Base-by-base conservation (phyloP, 1,139 yeast species). In the Candida glucosophila region DNA sequence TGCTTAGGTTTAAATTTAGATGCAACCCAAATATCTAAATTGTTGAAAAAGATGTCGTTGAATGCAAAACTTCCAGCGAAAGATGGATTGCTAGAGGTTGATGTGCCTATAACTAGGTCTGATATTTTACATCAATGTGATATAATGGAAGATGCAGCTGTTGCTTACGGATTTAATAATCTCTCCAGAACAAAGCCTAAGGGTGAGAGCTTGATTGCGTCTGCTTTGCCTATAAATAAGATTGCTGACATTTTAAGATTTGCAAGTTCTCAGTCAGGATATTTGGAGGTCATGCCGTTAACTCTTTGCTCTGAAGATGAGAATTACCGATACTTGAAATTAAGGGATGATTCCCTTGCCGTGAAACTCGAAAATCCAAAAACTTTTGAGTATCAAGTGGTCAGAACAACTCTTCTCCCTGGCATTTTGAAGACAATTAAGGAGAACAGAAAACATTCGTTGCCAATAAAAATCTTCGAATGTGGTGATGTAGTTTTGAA, bases 61-160 rank as follows among this genome's bases (percentile, higher is more conserved):
- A 56, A 52, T 30, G 93, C 94, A 15, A 47, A 53, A 17, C n/a
- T n/a, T n/a, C 74, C 75, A 17, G 60, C 78, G 4, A 33, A 56
- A 5, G 44, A 52, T 4, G 68, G 75, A 37, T 39, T 71, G 21
- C 49, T 88, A 30, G 77, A 79, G 30, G 94, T 90, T 29, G 52
- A 60, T 23, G 73, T 90, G 34, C 98, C 99, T 39, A 77, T 85
- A 43, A 90, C 98, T 23, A 78, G 99, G 62, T 77, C 97, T 6
- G 99, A 92, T 55, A 73, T 92, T 36, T 70, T 92, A 47, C 99
- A 92, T 56, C 95, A 86, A 55, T 90, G 98, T 67, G 99, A 92
- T 57, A 80, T 92, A 41, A 82, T 92, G 95, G 99, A 92, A 58
- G 99, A 92, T 55, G 95, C 88, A 24, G 98, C 96, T 27, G 80